Base-by-base conservation (phyloP, 2,329 filamentous ascomycete species). In the Neurospora crassa region DNA sequence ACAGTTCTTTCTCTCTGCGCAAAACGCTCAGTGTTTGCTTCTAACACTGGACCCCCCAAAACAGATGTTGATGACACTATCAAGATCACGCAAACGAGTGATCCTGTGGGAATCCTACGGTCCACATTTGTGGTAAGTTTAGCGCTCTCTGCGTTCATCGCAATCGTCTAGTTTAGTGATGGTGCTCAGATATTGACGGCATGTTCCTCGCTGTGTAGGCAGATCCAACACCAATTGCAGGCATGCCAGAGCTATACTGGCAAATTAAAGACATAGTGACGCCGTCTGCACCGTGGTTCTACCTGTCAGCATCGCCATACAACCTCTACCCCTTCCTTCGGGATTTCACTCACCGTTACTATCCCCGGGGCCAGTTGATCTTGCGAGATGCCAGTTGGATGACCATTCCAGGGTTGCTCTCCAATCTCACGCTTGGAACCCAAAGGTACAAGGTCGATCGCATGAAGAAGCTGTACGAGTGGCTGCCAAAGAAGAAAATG, bases 61-160 rank as follows among this genome's bases (percentile, higher is more conserved):
- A 42, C 68, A 90, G 95, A 98, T 77, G 88, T 98, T 75, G 96
- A 98, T 78, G 95, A 98, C 81, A 97, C 94, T 0, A 97, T 98
- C 84, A 97, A 98, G 81, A 84, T 94, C 75, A 97, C 95, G 0
- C 85, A 92, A 79, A 97, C 95, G 0, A 88, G 90, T 63, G 91
- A 92, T 68, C 90, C 93, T 0, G 85, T 91, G 8, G 93, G 93
- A 2, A 95, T 97, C 76, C 83, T 98, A 5, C 87, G 88, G 67
- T 91, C 91, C 69, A 98, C 95, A 0, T 97, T 98, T 77, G 88
- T 92, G 67, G 75, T 76, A 70, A 47, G 74, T 72, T 16, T 14
- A 43, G 29, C 45, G n/a, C 40, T 11, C 29, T 34, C 71, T 24
- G 16, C 37, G 41, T 40, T n/a, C 14, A 24, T 29, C 53, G 40